Evolutionary conservation across 345 rosid genomes (phyloP).

Genomic region (Gossypium australe): DNA sequence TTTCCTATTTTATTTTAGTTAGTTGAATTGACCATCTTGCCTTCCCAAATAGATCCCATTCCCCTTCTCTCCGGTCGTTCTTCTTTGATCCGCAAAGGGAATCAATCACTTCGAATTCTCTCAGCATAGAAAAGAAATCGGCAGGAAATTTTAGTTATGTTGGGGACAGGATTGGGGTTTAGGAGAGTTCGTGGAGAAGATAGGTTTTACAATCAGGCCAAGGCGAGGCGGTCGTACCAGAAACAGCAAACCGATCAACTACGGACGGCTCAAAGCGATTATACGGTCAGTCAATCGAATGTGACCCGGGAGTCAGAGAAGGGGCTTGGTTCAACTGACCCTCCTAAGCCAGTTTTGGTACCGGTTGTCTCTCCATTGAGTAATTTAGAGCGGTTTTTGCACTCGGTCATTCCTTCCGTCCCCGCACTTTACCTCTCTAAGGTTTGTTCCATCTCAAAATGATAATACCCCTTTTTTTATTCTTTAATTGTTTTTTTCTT

Average conservation of each 20-base stretch:
- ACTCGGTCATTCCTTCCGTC: slow-evolving; percentile 47
- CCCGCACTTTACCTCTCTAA: slow-evolving; percentile 41
- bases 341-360: slow-evolving; percentile 17
- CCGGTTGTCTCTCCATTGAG: slow-evolving; percentile 24
- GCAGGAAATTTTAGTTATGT: slow-evolving; percentile 27
- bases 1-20: background rate
- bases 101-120: background rate
- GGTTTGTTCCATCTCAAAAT: slow-evolving; percentile 28
- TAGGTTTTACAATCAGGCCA: slow-evolving; percentile 31
- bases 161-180: slow-evolving; percentile 44
- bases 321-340: slow-evolving; percentile 12
- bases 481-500: too few species aligned
- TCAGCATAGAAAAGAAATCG: background rate
- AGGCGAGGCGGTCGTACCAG: slow-evolving; percentile 33
- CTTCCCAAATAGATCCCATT: slow-evolving; percentile 18
- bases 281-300: slow-evolving; percentile 23
- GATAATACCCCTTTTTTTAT: background rate
- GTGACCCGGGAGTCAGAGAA: slow-evolving; percentile 22
- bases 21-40: slow-evolving; percentile 16
- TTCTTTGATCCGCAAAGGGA: background rate
- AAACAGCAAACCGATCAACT: slow-evolving; percentile 32
- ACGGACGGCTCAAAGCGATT: slow-evolving; percentile 42
- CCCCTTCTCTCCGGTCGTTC: background rate
- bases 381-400: slow-evolving; percentile 48
- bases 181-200: slow-evolving; percentile 44